Base-by-base conservation (phyloP, 2,329 filamentous ascomycete genomes). In the Alternaria sp. region DNA sequence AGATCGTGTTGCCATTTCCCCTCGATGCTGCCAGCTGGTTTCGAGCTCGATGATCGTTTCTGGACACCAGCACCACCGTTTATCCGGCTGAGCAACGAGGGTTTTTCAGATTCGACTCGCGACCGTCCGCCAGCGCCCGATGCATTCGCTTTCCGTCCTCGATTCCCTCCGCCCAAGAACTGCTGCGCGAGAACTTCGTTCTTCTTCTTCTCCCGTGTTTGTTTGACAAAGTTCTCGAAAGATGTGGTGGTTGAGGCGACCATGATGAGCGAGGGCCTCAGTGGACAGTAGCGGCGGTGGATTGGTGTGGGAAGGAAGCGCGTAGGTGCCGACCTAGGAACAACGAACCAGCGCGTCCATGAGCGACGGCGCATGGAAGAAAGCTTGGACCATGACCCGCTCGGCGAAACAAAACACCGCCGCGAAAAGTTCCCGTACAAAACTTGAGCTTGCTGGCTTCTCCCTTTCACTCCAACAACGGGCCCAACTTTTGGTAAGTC, bases 1-100 rank as follows among this genome's bases (percentile, higher is more conserved):
- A 91, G 82, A 67, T 91, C 89, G 73, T 91, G 88, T 9, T 86
- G 88, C 89, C 88, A 91, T 77, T 89, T 87, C 64, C 84, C 83
- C 66, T 90, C 83, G 73, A 90, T 84, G 73, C 87, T 85, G 62
- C 85, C 83, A 13, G 80, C 62, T 29, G 81, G 79, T 29, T 71
- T 75, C 63, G 80, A 78, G 54, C 75, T 72, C 31, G 72, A 72
- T 13, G 79, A 79, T 51, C 79, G 79, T 86, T 93, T 93, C 70
- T 85, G 87, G 49, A 93, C 83, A 37, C 90, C 90, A 6, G 68
- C 68, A 4, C 64, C 59, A 84, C 92, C 92, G 70, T 90, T 90
- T 58, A 90, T 87, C 75, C 90, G 85, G 77, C 88, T 90, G 54
- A 90, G 86, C 50, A 93, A 84, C 11, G 67, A 68, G 3, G 86